Percentiles rank a stretch among this genome's conserved stretches.
phyloP scores from a whole-genome alignment of 352 stramenopile genomes.

The Globisporangium splendens region DNA sequence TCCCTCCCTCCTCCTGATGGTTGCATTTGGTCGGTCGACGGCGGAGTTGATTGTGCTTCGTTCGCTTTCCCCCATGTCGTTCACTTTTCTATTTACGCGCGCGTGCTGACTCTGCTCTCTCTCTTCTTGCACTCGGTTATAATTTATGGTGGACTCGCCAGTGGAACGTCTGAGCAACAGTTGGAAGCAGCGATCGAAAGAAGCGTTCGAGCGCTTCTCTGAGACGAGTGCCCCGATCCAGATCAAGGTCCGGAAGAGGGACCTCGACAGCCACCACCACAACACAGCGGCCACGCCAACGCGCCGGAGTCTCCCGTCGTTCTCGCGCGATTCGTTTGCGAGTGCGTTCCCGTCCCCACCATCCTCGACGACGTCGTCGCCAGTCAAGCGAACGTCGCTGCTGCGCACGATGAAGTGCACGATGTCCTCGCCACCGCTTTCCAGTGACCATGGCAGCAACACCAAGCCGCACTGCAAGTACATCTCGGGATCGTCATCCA shows the following conservation, averaged over 20 bases:
- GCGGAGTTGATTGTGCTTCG: too few species aligned
- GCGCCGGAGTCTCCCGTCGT: slow-evolving; percentile 4
- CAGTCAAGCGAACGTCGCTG: slow-evolving; percentile 5
- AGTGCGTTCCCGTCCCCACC: slow-evolving; percentile 12
- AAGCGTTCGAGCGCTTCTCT: neutral
- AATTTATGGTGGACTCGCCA: neutral
- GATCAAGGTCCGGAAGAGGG: neutral
- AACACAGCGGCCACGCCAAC: neutral
- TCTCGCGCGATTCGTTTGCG: slow-evolving; percentile 9
- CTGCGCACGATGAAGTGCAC: slow-evolving; percentile 7
- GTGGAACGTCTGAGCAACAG: neutral
- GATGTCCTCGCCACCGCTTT: slow-evolving; percentile 6
- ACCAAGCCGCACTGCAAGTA: slow-evolving; percentile 8
- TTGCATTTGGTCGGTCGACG: too few species aligned
- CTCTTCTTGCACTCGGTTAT: neutral
- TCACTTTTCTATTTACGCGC: neutral
- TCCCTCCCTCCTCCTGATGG: too few species aligned
- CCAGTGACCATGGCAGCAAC: slow-evolving; percentile 2
- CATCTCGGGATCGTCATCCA: slow-evolving; percentile 3
- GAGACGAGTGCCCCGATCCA: neutral
- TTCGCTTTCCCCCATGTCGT: neutral
- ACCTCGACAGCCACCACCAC: neutral
- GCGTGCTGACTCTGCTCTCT: neutral
- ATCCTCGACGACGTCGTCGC: slow-evolving; percentile 1
- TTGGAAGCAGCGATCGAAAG: neutral